Percentiles rank a stretch among this genome's conserved stretches.
These are phyloP conservation scores for Ganoderma boninense DNA, from an alignment of 1,284 basidiomycete species.

Conservation along the genomic window DNA sequence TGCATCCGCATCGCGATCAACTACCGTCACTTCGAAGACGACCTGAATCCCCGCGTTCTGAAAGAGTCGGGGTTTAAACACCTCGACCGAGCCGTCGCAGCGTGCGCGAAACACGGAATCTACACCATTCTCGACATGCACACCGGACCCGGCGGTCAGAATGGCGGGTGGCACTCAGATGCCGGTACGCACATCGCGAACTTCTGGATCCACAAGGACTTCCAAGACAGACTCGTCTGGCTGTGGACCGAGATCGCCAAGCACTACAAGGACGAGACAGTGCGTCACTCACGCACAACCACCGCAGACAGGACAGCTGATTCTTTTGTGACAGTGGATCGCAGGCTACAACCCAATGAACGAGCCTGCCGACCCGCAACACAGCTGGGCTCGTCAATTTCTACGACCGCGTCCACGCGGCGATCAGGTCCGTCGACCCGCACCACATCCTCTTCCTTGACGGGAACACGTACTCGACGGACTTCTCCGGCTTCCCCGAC, in stretches of 20 bases:
- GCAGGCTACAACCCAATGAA: slow-evolving; percentile 80
- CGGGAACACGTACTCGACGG: slow-evolving; percentile 80
- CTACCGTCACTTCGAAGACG: slow-evolving; percentile 76
- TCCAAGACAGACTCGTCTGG: slow-evolving; percentile 76
- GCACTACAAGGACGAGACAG: slow-evolving; percentile 66
- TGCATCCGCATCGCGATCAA: slow-evolving; percentile 76
- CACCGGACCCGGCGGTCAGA: slow-evolving; percentile 69
- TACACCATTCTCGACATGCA: slow-evolving; percentile 74
- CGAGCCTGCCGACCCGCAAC: slow-evolving; percentile 73
- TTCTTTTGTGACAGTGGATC: slow-evolving; percentile 55
- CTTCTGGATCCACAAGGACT: slow-evolving; percentile 82
- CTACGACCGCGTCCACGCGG: slow-evolving; percentile 71
- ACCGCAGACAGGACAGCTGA: neutral
- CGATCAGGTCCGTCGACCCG: slow-evolving; percentile 71
- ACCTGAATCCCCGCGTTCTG: slow-evolving; percentile 70
- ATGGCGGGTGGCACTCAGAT: slow-evolving; percentile 64
- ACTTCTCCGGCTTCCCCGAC: slow-evolving; percentile 73
- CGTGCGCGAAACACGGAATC: slow-evolving; percentile 66
- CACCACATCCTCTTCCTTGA: slow-evolving; percentile 74
- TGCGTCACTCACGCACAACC: neutral
- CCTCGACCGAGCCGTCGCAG: slow-evolving; percentile 65
- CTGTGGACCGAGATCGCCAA: slow-evolving; percentile 75
- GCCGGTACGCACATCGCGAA: slow-evolving; percentile 60
- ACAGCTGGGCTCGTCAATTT: slow-evolving; percentile 61
- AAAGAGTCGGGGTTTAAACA: slow-evolving; percentile 72